These are phyloP conservation scores for Trifolium pratense DNA, from an alignment of 306 rosid genomes.

Conservation along the genomic window DNA sequence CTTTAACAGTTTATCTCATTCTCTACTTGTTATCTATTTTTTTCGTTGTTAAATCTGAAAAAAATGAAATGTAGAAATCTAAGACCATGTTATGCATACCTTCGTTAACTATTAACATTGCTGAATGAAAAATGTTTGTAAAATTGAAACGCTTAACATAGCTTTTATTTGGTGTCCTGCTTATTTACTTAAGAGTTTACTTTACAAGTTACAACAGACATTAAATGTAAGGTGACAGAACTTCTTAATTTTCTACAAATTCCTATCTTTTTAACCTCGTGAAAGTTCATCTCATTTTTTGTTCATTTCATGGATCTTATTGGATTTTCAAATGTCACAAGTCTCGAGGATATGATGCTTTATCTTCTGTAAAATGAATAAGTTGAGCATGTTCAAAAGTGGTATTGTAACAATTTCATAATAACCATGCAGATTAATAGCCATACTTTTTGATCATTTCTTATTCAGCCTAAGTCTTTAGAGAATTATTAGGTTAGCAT, in stretches of 20 bases:
- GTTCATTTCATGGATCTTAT: background rate
- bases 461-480: background rate
- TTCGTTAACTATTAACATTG: constrained; percentile 7
- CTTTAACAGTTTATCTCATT: background rate
- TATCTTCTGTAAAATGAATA: background rate
- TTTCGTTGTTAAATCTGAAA: constrained; percentile 2
- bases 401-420: no score
- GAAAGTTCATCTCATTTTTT: background rate
- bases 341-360: background rate
- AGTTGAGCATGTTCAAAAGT: background rate
- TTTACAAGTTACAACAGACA: background rate
- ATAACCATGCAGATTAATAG: background rate
- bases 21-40: constrained; percentile 2
- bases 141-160: background rate
- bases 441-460: background rate
- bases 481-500: constrained; percentile 28
- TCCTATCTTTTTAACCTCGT: background rate
- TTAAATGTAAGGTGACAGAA: constrained; percentile 4
- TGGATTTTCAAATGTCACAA: background rate
- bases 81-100: background rate
- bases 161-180: constrained; percentile 1
- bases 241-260: background rate
- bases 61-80: background rate
- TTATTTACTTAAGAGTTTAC: background rate
- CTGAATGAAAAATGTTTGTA: constrained; percentile 6